phyloP scores from a whole-genome alignment of 208 protist genomes.

The Acanthamoeba sp. region DNA sequence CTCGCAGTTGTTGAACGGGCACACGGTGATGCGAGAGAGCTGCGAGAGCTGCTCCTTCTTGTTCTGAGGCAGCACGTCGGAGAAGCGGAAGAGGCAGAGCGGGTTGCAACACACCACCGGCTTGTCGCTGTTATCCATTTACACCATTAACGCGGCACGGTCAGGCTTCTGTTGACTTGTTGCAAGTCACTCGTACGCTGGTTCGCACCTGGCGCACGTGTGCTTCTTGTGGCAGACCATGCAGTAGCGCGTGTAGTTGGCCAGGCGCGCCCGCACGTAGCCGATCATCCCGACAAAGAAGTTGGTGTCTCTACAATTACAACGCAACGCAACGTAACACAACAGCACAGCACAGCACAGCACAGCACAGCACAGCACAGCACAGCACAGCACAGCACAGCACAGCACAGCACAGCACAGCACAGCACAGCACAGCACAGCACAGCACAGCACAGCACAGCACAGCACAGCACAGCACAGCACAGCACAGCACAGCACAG shows the following conservation, averaged over 20 bases:
- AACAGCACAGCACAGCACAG: no score
- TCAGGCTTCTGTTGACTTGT: no score
- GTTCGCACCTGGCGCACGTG: background rate
- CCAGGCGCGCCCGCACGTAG: slow-evolving; percentile 15
- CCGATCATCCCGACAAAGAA: slow-evolving; percentile 54
- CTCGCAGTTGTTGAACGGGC: slow-evolving; percentile 55
- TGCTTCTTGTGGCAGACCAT: slow-evolving; percentile 67
- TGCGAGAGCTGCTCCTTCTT: slow-evolving; percentile 54
- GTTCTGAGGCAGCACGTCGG: slow-evolving; percentile 15
- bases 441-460: no score
- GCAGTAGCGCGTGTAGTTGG: slow-evolving; percentile 54
- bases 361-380: no score
- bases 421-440: no score
- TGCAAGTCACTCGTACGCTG: no score
- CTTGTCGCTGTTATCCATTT: background rate
- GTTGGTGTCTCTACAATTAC: background rate
- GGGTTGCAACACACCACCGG: slow-evolving; percentile 47
- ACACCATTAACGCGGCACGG: no score
- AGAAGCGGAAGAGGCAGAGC: slow-evolving; percentile 52
- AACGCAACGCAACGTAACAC: background rate
- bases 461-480: no score
- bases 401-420: no score
- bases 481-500: no score
- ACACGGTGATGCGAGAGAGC: background rate
- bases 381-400: no score